These are phyloP conservation scores for Cutaneotrichosporon sp. DNA, from an alignment of 1,284 basidiomycete species.

Conservation along the genomic window DNA sequence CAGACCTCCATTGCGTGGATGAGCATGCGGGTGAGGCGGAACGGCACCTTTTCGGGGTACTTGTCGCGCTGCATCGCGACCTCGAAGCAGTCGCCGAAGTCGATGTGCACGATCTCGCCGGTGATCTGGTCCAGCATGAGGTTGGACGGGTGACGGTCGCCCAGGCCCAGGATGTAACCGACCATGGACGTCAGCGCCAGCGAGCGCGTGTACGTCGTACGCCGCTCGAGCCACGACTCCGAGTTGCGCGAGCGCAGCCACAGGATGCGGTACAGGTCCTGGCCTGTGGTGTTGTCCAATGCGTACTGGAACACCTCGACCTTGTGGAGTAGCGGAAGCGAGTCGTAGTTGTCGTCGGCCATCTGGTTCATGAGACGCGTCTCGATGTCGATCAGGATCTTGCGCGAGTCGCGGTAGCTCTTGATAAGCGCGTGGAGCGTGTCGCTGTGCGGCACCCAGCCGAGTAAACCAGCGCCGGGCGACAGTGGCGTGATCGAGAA, in stretches of 20 bases:
- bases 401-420: constrained; percentile 90
- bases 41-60: constrained; percentile 98
- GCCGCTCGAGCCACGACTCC: constrained; percentile 96
- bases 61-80: constrained; percentile 95
- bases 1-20: constrained; percentile 99
- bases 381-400: constrained; percentile 97
- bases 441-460: constrained; percentile 96
- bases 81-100: constrained; percentile 96
- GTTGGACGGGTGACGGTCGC: constrained; percentile 98
- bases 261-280: constrained; percentile 96
- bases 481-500: constrained; percentile 95
- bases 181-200: constrained; percentile 96
- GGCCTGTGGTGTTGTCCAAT: constrained; percentile 96
- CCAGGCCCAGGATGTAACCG: constrained; percentile 94
- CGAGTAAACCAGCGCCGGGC: constrained; percentile 91
- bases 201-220: constrained; percentile 95
- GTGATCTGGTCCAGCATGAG: constrained; percentile 87
- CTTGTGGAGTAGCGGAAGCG: constrained; percentile 91
- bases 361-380: constrained; percentile 99
- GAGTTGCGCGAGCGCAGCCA: constrained; percentile 96
- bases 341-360: constrained; percentile 95
- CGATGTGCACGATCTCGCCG: constrained; percentile 96
- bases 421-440: constrained; percentile 98
- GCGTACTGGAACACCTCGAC: constrained; percentile 99
- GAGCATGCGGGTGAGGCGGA: constrained; percentile 96